A percentile compares a stretch with the other conserved stretches of the same genome.
Conservation (phyloP, 495 filamentous ascomycete species). For the Lasiosphaeria ovina region DNA sequence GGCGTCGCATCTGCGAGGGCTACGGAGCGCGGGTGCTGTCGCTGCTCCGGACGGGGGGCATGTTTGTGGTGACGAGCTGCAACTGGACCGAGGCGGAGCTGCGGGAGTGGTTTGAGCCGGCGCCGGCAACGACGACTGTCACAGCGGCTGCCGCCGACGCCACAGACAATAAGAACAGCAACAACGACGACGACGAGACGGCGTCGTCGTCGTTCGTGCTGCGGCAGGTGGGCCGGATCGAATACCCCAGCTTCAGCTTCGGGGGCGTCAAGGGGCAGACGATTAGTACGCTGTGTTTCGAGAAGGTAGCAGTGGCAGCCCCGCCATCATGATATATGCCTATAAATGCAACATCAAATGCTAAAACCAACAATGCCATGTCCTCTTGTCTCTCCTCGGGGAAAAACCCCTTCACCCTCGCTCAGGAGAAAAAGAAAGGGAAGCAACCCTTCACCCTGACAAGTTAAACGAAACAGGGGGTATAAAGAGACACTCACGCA, state of each 20-base stretch:
- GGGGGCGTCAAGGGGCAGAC: slow-evolving; percentile 82
- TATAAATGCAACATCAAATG: not conserved
- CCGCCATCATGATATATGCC: not conserved
- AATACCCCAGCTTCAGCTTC: slow-evolving; percentile 83
- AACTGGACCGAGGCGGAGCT: slow-evolving; percentile 97
- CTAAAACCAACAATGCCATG: not conserved
- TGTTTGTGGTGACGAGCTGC: slow-evolving; percentile 86
- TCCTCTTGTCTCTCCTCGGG: not conserved
- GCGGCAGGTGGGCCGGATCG: slow-evolving; percentile 60
- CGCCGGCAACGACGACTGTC: not conserved
- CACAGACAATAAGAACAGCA: slow-evolving; percentile 3
- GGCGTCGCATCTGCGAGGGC: slow-evolving; percentile 62
- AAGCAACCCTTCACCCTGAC: too few relatives aligned
- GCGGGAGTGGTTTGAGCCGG: slow-evolving; percentile 64
- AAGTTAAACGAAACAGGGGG: too few relatives aligned
- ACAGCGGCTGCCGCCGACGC: too few relatives aligned
- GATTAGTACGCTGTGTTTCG: slow-evolving; percentile 80
- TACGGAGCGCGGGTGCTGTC: slow-evolving; percentile 65
- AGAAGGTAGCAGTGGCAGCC: slow-evolving; percentile 27
- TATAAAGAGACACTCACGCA: too few relatives aligned
- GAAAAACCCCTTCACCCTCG: too few relatives aligned
- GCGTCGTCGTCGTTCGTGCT: slow-evolving; percentile 11
- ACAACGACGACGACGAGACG: not conserved
- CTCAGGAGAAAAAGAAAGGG: too few relatives aligned
- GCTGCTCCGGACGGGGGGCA: slow-evolving; percentile 66